Conservation (phyloP, 2,329 filamentous ascomycete genomes). For the Trichoderma polysporum region DNA sequence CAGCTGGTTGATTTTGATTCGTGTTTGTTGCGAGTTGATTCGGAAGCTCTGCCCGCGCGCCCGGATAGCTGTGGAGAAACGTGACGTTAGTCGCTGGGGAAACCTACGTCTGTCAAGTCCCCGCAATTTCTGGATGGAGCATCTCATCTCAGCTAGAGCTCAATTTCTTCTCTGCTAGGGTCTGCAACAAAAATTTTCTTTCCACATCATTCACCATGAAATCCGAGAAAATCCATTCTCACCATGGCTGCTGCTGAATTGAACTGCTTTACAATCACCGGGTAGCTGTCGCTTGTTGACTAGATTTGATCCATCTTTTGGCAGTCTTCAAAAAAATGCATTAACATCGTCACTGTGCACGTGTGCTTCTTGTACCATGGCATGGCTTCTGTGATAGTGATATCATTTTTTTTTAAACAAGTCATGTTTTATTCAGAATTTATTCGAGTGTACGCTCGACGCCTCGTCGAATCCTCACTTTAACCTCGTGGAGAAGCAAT, state of each 20-base stretch:
- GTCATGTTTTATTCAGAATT: constrained; percentile 37
- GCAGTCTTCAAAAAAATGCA: neutral
- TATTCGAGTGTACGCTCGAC: constrained; percentile 59
- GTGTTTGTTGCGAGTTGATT: constrained; percentile 8
- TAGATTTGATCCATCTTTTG: neutral
- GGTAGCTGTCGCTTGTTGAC: neutral
- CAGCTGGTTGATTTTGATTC: neutral
- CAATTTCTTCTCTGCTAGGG: constrained; percentile 17
- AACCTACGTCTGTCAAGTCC: constrained; percentile 24
- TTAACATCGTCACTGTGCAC: constrained; percentile 11
- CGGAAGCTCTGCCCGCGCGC: constrained; percentile 14
- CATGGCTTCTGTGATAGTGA: constrained; percentile 11
- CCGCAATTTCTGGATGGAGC: constrained; percentile 16
- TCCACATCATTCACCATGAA: neutral
- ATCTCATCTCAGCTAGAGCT: constrained; percentile 11
- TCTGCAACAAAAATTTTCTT: constrained; percentile 21
- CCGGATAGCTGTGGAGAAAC: constrained; percentile 18
- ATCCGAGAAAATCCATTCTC: neutral
- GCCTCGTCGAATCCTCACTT: constrained; percentile 63
- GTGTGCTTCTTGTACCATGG: constrained; percentile 2
- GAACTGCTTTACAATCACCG: neutral
- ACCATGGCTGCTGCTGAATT: neutral
- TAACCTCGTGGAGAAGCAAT: constrained; percentile 65
- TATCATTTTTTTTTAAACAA: constrained; percentile 14
- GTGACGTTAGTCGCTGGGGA: constrained; percentile 35